phyloP scores from a whole-genome alignment of 1,284 basidiomycete species.

The Hymenochaete sp. region DNA sequence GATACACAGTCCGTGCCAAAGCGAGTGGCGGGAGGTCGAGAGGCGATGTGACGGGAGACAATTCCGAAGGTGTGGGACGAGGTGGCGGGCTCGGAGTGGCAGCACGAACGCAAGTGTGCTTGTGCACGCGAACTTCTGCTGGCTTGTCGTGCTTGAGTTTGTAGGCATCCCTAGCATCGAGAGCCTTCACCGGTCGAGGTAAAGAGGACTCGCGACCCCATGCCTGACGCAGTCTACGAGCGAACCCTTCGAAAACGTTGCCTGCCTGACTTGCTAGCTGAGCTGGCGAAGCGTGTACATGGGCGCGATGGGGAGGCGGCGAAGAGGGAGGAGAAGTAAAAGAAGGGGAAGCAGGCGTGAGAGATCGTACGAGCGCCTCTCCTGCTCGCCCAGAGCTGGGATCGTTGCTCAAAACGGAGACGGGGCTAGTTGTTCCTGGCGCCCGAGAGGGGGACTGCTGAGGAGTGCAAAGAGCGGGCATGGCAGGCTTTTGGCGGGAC shows the following conservation, averaged over 20 bases:
- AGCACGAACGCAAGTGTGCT: slow-evolving; percentile 3
- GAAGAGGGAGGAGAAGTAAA: slow-evolving; percentile 18
- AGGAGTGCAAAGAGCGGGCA: background rate
- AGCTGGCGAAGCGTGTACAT: too few relatives aligned
- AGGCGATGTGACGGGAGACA: too few relatives aligned
- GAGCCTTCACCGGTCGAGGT: too few relatives aligned
- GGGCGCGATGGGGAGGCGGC: slow-evolving; percentile 20
- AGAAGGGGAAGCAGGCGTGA: too few relatives aligned
- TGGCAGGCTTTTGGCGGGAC: too few relatives aligned
- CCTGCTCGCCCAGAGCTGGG: slow-evolving; percentile 15
- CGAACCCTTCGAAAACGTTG: slow-evolving; percentile 12
- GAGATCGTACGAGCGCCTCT: slow-evolving; percentile 12
- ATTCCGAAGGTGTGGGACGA: background rate
- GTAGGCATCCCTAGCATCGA: too few relatives aligned
- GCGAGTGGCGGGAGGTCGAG: too few relatives aligned
- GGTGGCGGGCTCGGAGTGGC: too few relatives aligned
- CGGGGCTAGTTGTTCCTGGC: slow-evolving; percentile 26
- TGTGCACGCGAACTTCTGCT: background rate
- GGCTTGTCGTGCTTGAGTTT: background rate
- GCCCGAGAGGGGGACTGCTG: too few relatives aligned
- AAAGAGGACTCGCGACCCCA: slow-evolving; percentile 1
- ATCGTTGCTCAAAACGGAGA: too few relatives aligned
- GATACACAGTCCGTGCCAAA: too few relatives aligned
- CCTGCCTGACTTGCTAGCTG: too few relatives aligned
- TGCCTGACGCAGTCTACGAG: slow-evolving; percentile 1